Base-by-base conservation (phyloP, 1,139 yeast genomes). In the Candida freyschussii region DNA sequence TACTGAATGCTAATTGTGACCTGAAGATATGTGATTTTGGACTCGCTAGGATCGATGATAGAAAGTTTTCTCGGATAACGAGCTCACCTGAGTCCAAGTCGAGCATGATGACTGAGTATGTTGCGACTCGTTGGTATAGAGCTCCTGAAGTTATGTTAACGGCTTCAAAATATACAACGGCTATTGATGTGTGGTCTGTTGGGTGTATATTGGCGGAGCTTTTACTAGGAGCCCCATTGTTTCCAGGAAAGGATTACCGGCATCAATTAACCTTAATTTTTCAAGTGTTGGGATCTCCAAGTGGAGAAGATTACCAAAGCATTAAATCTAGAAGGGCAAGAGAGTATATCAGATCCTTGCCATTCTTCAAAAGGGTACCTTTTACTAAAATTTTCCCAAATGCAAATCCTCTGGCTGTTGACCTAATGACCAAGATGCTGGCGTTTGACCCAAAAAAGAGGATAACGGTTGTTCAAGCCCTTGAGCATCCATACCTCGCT, bases 21-120 rank as follows among this genome's bases (percentile, higher is more conserved):
- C 67, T 89, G 48, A 89, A 89, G 55, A 76, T 89, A 26, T 86
- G 96, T 58, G 97, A 89, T 59, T 89, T 89, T 62, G 97, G 97
- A 0, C 67, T 89, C 27, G 94, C 96, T 2, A 69, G 97, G 37
- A 83, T 86, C 3, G 60, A 79, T 24, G 95, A 96, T 19, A 84
- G 82, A 51, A 82, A 85, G 9, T 52, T 75, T 19, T 94, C 95
- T 13, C 84, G 81, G 50, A 72, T 81, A 23, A 58, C 60, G 11
- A 57, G 56, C 17, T 52, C 59, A 3, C 51, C 58, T 9, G 59
- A 57, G 24, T 60, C 57, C 21, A 59, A 66, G 37, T 60, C 63
- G 17, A 69, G 69, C 13, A 68, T 70, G 44, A 65, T 76, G 69
- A 79, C 87, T 0, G 87, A 80, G 52, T 80, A 80, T 44, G 89